These are phyloP conservation scores for Umbelopsis vinacea DNA, from an alignment of 192 early-diverging fungal species.

Conservation along the genomic window DNA sequence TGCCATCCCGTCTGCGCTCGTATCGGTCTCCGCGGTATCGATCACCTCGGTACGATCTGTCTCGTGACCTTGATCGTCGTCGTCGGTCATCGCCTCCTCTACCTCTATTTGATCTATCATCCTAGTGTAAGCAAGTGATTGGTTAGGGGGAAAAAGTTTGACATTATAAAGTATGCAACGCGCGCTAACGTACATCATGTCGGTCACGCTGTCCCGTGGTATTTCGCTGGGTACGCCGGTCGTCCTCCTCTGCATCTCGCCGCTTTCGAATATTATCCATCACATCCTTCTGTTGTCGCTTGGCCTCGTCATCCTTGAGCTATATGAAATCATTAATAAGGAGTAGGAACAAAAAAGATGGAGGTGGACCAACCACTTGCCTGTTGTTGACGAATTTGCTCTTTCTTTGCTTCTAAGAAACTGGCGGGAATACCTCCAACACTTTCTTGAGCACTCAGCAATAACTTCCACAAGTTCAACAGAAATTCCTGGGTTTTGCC, in stretches of 20 bases:
- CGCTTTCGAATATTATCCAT: constrained; percentile 45
- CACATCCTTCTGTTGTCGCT: constrained; percentile 48
- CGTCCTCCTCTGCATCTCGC: constrained; percentile 32
- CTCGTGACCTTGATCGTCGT: constrained; percentile 26
- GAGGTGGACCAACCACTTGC: constrained; percentile 27
- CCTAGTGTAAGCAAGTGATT: neutral
- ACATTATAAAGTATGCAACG: too few species aligned
- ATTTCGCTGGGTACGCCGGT: constrained; percentile 15
- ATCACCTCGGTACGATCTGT: constrained; percentile 34
- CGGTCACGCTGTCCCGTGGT: neutral
- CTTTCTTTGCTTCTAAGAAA: constrained; percentile 87
- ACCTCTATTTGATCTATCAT: constrained; percentile 26
- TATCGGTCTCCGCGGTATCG: constrained; percentile 34
- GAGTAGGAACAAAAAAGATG: neutral
- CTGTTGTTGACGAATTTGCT: constrained; percentile 67
- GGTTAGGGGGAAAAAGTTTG: too few species aligned
- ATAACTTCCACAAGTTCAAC: constrained; percentile 85
- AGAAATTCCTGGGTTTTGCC: constrained; percentile 81
- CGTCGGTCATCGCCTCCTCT: constrained; percentile 3
- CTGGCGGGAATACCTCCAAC: constrained; percentile 83
- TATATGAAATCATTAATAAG: constrained; percentile 21
- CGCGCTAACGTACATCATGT: constrained; percentile 19
- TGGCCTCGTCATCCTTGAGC: constrained; percentile 45
- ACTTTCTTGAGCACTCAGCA: constrained; percentile 86
- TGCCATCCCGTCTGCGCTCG: constrained; percentile 20